Conservation (phyloP, 768 basidiomycete genomes). For the Calocybe gangraenosa region DNA sequence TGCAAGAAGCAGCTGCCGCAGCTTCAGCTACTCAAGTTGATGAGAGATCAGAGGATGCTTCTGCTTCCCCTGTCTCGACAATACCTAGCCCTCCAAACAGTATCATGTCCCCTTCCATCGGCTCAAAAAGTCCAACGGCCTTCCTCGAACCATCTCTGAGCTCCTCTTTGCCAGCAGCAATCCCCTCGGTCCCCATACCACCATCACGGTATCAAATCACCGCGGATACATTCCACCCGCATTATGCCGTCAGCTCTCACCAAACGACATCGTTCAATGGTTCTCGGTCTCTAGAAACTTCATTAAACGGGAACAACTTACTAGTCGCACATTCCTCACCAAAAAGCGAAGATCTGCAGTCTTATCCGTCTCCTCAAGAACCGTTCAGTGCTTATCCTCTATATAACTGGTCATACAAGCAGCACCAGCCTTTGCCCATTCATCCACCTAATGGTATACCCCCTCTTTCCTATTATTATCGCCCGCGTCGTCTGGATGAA, state of each 20-base stretch:
- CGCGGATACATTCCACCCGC: conserved; percentile 61
- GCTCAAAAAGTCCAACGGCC: conserved; percentile 40
- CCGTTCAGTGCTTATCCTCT: conserved; percentile 61
- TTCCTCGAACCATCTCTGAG: conserved; percentile 52
- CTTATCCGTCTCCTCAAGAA: conserved; percentile 41
- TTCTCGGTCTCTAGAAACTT: conserved; percentile 32
- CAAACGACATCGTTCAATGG: conserved; percentile 35
- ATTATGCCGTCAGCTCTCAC: conserved; percentile 39
- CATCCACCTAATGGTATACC: conserved; percentile 48
- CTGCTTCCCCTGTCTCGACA: conserved; percentile 43
- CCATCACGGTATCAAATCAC: conserved; percentile 71
- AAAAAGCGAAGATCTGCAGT: conserved; percentile 41
- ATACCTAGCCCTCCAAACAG: conserved; percentile 46
- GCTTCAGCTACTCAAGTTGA: conserved; percentile 38
- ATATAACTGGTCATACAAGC: conserved; percentile 70
- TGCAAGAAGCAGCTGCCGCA: conserved; percentile 74
- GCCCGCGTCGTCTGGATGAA: conserved; percentile 75
- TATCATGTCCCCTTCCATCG: conserved; percentile 41
- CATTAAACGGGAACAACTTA: conserved; percentile 26
- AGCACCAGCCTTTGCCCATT: conserved; percentile 42
- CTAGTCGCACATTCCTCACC: conserved; percentile 31
- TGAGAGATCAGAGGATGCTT: conserved; percentile 32
- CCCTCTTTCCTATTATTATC: conserved; percentile 69
- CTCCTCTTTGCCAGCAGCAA: conserved; percentile 27
- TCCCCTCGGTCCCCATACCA: conserved; percentile 44